Conservation (phyloP, 345 rosid species). For the Salix brachista region DNA sequence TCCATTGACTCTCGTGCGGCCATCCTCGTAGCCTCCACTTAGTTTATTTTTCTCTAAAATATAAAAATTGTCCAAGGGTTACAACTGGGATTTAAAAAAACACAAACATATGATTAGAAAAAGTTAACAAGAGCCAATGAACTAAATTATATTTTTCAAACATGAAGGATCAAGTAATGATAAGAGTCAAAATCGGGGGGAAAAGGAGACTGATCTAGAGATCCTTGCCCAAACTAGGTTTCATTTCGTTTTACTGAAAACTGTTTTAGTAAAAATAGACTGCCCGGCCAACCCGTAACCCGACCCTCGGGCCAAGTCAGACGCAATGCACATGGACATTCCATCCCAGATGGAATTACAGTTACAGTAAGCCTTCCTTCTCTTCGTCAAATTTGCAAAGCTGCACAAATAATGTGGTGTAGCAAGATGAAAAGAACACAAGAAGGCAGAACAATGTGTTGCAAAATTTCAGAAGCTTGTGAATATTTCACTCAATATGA, state of each 20-base stretch:
- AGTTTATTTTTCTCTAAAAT: not conserved
- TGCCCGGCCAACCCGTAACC: no score
- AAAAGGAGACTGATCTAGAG: no score
- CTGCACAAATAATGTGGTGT: not conserved
- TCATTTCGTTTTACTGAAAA: no score
- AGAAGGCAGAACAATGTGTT: not conserved
- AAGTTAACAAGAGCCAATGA: not conserved
- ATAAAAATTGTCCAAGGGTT: not conserved
- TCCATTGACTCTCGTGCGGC: no score
- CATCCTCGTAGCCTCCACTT: no score
- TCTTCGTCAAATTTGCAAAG: not conserved
- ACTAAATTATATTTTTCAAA: not conserved
- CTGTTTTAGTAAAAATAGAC: no score
- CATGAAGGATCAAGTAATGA: not conserved
- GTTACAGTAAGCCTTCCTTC: not conserved
- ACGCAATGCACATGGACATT: not conserved
- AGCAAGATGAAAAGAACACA: not conserved
- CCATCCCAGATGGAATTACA: not conserved
- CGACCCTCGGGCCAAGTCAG: no score
- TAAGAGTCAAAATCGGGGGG: not conserved
- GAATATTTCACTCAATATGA: not conserved
- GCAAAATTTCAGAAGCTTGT: not conserved
- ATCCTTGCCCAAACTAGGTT: no score
- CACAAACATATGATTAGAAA: not conserved
- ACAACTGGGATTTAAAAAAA: not conserved